Base-by-base conservation (phyloP, 768 basidiomycete genomes). In the Mrakia gelida region DNA sequence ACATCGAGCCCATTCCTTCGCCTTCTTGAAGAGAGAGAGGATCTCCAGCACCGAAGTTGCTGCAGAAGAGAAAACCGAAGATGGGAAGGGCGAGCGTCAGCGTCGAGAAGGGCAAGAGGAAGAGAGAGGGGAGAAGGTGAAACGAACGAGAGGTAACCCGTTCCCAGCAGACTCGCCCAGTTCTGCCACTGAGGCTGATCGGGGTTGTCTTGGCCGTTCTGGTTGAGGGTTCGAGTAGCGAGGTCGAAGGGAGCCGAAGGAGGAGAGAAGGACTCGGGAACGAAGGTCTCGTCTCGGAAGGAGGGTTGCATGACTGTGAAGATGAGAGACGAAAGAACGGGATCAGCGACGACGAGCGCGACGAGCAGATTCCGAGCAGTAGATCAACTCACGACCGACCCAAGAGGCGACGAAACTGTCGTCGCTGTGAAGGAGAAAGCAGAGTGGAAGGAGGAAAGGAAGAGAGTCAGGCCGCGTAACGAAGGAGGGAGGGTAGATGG, bases 281-380 rank as follows among this genome's bases (percentile, higher is more conserved):
- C 72, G 52, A 73, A 54, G 30, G 32, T 73, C 54, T 73, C 54
- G 72, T 73, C 56, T 18, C 72, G 52, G 18, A 73, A 49, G 30
- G 49, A 15, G 23, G 72, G 54, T 32, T 32, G 52, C 72, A 73
- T 73, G 28, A 73, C 49, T 52, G 49, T 2, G 15, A 52, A 13
- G 18, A 52, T 2, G 49, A 49, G 41, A 49, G 15, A 49, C n/a
- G n/a, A n/a, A n/a, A n/a, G 45, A 16, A 13, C 45, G 45, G 1
- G 16, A 52, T 52, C 49, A 52, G 18, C 18, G 49, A 21, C 13
- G 16, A 13, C 9, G 49, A 52, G n/a, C 49, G 49, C 49, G 49
- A 2, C 11, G 15, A 16, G 49, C 9, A 13, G 18, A 7, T 18
- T 21, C 1, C 45, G 11, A 45, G 21, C 2, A 13, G 49, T 2